phyloP scores from a whole-genome alignment of 2,329 filamentous ascomycete species.

The Claviceps sp. region DNA sequence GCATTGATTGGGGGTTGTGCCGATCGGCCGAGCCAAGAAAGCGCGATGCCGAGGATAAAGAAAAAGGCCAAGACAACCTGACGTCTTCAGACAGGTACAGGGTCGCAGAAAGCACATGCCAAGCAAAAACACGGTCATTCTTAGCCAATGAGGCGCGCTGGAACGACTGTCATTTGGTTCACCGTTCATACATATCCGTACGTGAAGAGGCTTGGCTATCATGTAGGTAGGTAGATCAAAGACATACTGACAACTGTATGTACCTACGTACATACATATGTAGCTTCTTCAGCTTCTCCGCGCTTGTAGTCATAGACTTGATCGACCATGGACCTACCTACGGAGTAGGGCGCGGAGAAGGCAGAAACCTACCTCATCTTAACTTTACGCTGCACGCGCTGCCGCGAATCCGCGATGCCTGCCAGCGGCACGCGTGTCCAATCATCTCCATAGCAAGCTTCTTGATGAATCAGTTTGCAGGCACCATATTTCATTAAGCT shows the following conservation, averaged over 20 bases:
- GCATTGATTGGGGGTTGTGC: constrained; percentile 1
- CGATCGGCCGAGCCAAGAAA: constrained; percentile 7
- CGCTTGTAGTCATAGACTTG: too few relatives aligned
- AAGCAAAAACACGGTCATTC: not conserved
- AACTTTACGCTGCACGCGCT: not conserved
- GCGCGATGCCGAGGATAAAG: not conserved
- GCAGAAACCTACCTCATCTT: not conserved
- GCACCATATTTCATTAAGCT: not conserved
- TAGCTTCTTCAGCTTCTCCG: too few relatives aligned
- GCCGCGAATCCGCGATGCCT: too few relatives aligned
- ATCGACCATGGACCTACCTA: too few relatives aligned
- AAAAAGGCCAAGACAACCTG: not conserved
- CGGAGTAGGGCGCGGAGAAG: not conserved
- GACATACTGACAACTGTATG: too few relatives aligned
- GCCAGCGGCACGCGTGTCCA: not conserved
- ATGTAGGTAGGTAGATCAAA: too few relatives aligned
- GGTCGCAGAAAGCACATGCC: not conserved
- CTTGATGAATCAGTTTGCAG: not conserved
- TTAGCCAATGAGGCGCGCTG: not conserved
- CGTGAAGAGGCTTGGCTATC: not conserved
- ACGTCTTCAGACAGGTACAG: constrained; percentile 1
- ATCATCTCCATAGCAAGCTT: not conserved
- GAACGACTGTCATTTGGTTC: not conserved
- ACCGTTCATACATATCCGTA: too few relatives aligned
- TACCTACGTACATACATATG: too few relatives aligned